Conservation (phyloP, 768 basidiomycete genomes). For the Suillus sp. region DNA sequence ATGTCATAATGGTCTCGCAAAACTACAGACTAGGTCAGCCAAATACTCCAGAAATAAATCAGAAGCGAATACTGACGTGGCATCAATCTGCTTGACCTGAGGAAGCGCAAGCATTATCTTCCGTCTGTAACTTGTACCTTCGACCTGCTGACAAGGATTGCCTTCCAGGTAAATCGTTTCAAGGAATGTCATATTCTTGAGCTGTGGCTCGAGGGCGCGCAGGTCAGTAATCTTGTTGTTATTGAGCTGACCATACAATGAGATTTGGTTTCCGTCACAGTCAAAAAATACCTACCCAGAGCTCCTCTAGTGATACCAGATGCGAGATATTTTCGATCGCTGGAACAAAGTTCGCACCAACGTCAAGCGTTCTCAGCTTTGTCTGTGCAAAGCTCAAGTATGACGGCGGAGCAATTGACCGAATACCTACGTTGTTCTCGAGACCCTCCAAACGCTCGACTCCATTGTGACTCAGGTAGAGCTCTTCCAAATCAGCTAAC, state of each 20-base stretch:
- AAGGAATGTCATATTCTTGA: conserved; percentile 60
- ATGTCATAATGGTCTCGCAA: background rate
- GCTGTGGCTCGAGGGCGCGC: conserved; percentile 63
- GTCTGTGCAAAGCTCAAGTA: conserved; percentile 31
- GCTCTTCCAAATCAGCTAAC: conserved; percentile 75
- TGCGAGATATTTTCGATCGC: conserved; percentile 83
- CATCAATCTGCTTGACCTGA: conserved; percentile 92
- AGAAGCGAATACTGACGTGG: conserved; percentile 69
- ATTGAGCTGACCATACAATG: conserved; percentile 62
- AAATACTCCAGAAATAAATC: conserved; percentile 5
- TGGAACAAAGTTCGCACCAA: conserved; percentile 83
- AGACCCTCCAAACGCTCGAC: conserved; percentile 82
- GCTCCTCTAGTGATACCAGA: conserved; percentile 76
- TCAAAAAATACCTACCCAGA: conserved; percentile 70
- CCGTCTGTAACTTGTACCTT: conserved; percentile 78
- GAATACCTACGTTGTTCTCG: conserved; percentile 68
- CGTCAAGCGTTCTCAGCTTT: conserved; percentile 83
- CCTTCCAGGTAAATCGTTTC: conserved; percentile 93
- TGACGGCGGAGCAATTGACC: background rate
- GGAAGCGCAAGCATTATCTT: conserved; percentile 90
- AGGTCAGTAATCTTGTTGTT: conserved; percentile 83
- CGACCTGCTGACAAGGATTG: conserved; percentile 85
- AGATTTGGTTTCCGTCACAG: background rate
- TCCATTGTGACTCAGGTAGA: conserved; percentile 96
- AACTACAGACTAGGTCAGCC: conserved; percentile 13